Conservation (phyloP, 139 green algal species). For the Chlorella ohadii region DNA sequence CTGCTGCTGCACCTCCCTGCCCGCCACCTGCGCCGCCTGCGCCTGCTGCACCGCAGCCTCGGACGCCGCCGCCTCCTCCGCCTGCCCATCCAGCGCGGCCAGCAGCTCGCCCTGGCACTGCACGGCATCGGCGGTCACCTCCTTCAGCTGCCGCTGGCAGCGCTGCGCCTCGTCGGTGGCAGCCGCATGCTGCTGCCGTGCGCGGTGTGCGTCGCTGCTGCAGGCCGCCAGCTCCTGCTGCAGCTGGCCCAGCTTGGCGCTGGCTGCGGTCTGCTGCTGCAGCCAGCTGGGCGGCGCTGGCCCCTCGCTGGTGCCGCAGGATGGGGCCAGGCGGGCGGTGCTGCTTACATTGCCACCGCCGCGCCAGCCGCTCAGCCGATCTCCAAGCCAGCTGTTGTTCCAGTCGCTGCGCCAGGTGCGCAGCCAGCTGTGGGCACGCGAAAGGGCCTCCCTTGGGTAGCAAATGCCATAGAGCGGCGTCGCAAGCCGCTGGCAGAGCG, state of each 20-base stretch:
- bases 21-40: neutral
- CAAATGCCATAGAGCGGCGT: too few relatives aligned
- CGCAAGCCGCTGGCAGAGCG: too few relatives aligned
- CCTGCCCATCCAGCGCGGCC: neutral
- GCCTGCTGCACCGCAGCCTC: neutral
- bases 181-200: neutral
- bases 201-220: neutral
- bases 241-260: neutral
- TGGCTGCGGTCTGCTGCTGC: neutral
- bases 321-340: too few relatives aligned
- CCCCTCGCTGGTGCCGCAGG: too few relatives aligned
- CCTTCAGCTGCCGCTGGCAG: neutral
- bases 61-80: neutral
- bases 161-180: neutral
- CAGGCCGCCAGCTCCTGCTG: neutral
- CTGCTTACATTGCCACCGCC: too few relatives aligned
- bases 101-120: too few relatives aligned
- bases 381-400: too few relatives aligned
- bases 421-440: too few relatives aligned
- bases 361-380: too few relatives aligned
- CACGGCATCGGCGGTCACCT: neutral
- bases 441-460: too few relatives aligned
- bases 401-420: too few relatives aligned
- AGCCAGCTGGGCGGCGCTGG: too few relatives aligned
- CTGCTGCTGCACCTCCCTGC: neutral